Evolutionary conservation across 306 rosid species (phyloP), one percentile per base, ranked within the genome.

Genomic region (Styphnolobium japonicum): DNA sequence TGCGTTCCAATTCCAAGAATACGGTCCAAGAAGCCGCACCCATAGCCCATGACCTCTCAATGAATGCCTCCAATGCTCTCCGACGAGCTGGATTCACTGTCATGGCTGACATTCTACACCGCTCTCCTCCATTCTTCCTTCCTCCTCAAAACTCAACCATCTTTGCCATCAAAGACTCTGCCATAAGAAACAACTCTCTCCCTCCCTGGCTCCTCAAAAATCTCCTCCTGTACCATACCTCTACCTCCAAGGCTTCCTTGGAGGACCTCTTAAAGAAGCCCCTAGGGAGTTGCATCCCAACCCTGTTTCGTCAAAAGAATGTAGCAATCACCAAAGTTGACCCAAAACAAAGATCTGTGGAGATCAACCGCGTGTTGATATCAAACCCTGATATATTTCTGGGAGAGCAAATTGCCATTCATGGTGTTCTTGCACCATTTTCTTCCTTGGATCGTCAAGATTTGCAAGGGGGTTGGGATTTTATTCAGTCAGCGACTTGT

Each of bases 351-450:
- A 64, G 85, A 67, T 8, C 31, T 4, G 29, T 91, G 0, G 91
- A 94, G 72, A 92, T 94, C 85, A 92, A 92, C 66, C 82, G 81
- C 21, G 91, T 88, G 0, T 14, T 21, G 40, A 78, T 94, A 8
- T 88, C 97, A 7, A 80, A 87, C 73, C 96, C 94, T 8, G 83
- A 92, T 66, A 46, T 92, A 16, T 90, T 84, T 73, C 83, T 89
- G 3, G 87, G 57, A 1, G 84, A 77, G 0, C 43, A 86, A 14
- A 40, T 94, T 11, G 84, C 82, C 2, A 75, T 92, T 22, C 97
- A 94, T 10, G 97, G 94, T 1, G 97, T 94, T 83, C 78, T 80
- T 57, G 81, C 73, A 3, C 97, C 92, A 0, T 94, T 92, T 53
- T 82, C 85, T 10, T 67, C 92, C 2, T 7, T 89, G 4, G 82